Conservation (phyloP, 2,329 filamentous ascomycete species). For the Dactylellina leptospora region DNA sequence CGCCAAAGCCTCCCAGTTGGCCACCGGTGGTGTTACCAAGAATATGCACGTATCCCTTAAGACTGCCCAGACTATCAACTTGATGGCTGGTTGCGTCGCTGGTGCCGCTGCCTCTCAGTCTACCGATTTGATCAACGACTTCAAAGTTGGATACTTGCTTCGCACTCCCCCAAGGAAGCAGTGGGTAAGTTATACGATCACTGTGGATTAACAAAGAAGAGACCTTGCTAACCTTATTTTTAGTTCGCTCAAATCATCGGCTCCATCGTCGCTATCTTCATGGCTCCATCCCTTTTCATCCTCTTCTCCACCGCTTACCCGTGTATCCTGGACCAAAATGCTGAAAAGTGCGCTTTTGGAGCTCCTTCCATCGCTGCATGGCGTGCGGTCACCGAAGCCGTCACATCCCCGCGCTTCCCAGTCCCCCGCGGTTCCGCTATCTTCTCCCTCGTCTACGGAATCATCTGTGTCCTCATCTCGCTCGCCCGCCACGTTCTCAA, state of each 20-base stretch:
- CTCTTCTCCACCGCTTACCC: constrained; percentile 54
- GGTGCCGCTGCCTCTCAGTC: constrained; percentile 55
- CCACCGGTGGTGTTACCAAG: constrained; percentile 64
- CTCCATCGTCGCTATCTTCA: constrained; percentile 53
- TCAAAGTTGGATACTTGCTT: constrained; percentile 63
- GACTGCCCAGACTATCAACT: constrained; percentile 63
- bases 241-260: constrained; percentile 54
- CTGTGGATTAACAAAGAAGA: not conserved
- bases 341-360: constrained; percentile 48
- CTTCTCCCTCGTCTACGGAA: constrained; percentile 51
- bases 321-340: constrained; percentile 47
- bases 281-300: constrained; percentile 52
- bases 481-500: constrained; percentile 68
- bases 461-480: constrained; percentile 63
- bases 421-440: constrained; percentile 53
- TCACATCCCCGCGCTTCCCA: constrained; percentile 53
- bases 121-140: constrained; percentile 61
- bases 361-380: constrained; percentile 53
- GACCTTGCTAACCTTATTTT: not conserved
- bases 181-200: constrained; percentile 36
- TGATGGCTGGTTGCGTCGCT: constrained; percentile 60
- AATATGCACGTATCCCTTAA: constrained; percentile 60
- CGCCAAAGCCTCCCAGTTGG: constrained; percentile 64
- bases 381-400: constrained; percentile 53
- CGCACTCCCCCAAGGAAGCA: constrained; percentile 59